phyloP scores from a whole-genome alignment of 2,329 filamentous ascomycete species.

The Sporothrix pallida region DNA sequence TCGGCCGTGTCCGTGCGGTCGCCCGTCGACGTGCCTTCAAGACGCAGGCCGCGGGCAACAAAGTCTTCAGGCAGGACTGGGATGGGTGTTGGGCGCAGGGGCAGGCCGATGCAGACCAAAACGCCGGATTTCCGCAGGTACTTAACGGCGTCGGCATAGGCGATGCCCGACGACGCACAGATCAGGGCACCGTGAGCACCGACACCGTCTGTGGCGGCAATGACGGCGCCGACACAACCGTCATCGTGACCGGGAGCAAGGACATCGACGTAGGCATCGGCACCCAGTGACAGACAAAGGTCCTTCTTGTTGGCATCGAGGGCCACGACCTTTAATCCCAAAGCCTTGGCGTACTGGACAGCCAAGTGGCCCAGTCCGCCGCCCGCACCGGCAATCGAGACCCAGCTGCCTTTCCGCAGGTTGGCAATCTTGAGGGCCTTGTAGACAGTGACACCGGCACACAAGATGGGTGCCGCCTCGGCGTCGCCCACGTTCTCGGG shows the following conservation, averaged over 20 bases:
- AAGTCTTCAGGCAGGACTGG: constrained; percentile 19
- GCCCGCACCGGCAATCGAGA: constrained; percentile 76
- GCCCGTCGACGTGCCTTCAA: constrained; percentile 61
- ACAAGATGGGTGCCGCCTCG: constrained; percentile 71
- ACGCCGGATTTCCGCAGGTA: constrained; percentile 68
- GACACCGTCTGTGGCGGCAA: constrained; percentile 43
- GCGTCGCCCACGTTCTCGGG: constrained; percentile 51
- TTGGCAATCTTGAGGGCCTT: constrained; percentile 76
- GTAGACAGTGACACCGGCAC: constrained; percentile 77
- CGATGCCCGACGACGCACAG: constrained; percentile 66
- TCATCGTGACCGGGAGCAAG: constrained; percentile 51
- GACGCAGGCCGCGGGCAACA: constrained; percentile 61
- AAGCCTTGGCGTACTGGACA: constrained; percentile 86
- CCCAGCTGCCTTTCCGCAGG: constrained; percentile 68
- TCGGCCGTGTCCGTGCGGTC: constrained; percentile 65
- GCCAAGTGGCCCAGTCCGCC: constrained; percentile 75
- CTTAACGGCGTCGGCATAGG: constrained; percentile 68
- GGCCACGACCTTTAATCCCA: constrained; percentile 80
- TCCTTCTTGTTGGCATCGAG: constrained; percentile 78
- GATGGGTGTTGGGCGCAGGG: constrained; percentile 41
- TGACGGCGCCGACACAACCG: constrained; percentile 37
- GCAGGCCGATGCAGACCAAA: constrained; percentile 70
- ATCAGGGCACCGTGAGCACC: constrained; percentile 65
- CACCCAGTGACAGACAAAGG: constrained; percentile 53
- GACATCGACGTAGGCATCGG: constrained; percentile 63